Percentiles rank a stretch among this genome's conserved stretches.
Evolutionary conservation across 768 basidiomycete genomes (phyloP).

Genomic region (Pleurotus salmoneostramineus): DNA sequence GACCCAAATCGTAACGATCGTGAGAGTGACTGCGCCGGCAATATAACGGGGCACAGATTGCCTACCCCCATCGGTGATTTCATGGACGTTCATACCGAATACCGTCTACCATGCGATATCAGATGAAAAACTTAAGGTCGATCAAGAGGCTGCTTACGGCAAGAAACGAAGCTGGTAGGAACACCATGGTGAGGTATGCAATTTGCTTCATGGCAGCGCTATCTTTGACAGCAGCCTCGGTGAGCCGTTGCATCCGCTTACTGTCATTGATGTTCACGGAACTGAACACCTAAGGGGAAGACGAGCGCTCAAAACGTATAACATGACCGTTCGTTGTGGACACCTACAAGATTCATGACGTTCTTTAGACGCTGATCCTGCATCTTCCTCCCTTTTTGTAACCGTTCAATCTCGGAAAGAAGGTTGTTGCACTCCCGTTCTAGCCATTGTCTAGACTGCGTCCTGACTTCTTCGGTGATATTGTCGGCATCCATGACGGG

Average conservation of each 20-base stretch:
- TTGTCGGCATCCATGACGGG: constrained; percentile 42
- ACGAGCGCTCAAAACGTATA: neutral
- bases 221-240: constrained; percentile 38
- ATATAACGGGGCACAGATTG: constrained; percentile 35
- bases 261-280: constrained; percentile 47
- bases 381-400: constrained; percentile 37
- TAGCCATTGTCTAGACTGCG: neutral
- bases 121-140: neutral
- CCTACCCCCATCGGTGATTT: constrained; percentile 23
- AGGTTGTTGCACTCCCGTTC: constrained; percentile 46
- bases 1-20: constrained; percentile 38
- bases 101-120: constrained; percentile 24
- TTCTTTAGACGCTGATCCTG: constrained; percentile 44
- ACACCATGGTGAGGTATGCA: constrained; percentile 60
- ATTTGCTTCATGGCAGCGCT: constrained; percentile 46
- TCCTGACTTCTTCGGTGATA: neutral
- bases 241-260: constrained; percentile 32
- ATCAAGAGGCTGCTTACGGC: constrained; percentile 25
- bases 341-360: constrained; percentile 43
- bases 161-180: constrained; percentile 51
- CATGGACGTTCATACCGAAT: constrained; percentile 48
- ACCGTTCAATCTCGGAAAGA: constrained; percentile 43
- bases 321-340: neutral
- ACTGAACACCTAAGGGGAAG: constrained; percentile 35
- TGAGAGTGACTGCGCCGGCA: constrained; percentile 35